These are phyloP conservation scores for Scolecobasidium constrictum DNA, from an alignment of 2,329 filamentous ascomycete genomes.

Conservation along the genomic window DNA sequence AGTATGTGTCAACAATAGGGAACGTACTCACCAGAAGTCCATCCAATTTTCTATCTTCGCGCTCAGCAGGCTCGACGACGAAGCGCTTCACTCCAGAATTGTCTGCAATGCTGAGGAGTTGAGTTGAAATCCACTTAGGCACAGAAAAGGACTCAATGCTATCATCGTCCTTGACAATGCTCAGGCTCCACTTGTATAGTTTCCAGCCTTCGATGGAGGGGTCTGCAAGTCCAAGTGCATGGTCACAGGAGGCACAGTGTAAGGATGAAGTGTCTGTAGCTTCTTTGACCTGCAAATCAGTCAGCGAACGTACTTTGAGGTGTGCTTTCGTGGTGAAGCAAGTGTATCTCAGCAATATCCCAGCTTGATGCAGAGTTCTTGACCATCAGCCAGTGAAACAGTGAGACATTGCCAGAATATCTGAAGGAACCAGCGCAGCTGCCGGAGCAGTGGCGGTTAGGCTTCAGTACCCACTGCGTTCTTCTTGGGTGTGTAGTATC, in stretches of 20 bases:
- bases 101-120: constrained; percentile 45
- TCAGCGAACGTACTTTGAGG: constrained; percentile 1
- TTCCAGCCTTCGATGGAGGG: constrained; percentile 33
- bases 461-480: not conserved
- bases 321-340: not conserved
- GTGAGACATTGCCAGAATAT: constrained; percentile 3
- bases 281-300: constrained; percentile 4
- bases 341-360: constrained; percentile 7
- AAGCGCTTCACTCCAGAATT: constrained; percentile 46
- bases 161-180: constrained; percentile 10
- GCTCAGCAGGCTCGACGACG: constrained; percentile 42
- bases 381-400: constrained; percentile 6
- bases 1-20: not conserved
- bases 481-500: constrained; percentile 50
- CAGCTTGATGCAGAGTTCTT: constrained; percentile 3
- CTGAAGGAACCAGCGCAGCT: not conserved
- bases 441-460: constrained; percentile 1
- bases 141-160: constrained; percentile 14
- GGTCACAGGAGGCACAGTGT: constrained; percentile 26
- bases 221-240: constrained; percentile 30
- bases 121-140: constrained; percentile 40
- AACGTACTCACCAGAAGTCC: constrained; percentile 8
- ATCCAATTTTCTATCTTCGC: not conserved
- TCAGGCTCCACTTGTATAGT: constrained; percentile 39
- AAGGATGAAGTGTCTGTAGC: not conserved